These are phyloP conservation scores for Halteria grandinella DNA, from an alignment of 73 alveolate genomes.

Conservation along the genomic window DNA sequence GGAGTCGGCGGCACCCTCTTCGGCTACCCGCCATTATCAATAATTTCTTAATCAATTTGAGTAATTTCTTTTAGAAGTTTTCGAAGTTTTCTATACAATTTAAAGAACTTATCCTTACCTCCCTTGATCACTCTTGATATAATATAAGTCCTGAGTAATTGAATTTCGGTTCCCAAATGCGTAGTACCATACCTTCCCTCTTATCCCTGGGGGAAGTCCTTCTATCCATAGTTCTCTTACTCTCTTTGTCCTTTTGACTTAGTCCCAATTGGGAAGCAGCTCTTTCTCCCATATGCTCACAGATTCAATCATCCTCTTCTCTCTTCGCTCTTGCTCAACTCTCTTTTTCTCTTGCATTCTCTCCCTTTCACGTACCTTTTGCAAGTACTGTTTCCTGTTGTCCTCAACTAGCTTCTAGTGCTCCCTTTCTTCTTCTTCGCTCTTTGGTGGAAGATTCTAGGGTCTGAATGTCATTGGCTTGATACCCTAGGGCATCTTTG, in stretches of 20 bases:
- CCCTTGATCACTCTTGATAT: constrained; percentile 42
- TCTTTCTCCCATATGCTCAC: constrained; percentile 65
- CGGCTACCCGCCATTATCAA: constrained; percentile 58
- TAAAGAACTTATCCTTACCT: background rate
- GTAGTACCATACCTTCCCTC: constrained; percentile 68
- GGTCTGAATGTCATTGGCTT: constrained; percentile 79
- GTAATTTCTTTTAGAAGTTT: constrained; percentile 37
- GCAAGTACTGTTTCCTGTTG: constrained; percentile 74
- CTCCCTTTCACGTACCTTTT: constrained; percentile 74
- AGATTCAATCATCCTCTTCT: constrained; percentile 53
- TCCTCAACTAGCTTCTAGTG: constrained; percentile 81
- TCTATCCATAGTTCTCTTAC: constrained; percentile 59
- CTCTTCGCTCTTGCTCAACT: constrained; percentile 58
- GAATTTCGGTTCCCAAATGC: constrained; percentile 57
- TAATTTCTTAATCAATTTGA: constrained; percentile 36
- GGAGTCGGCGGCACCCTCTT: no score
- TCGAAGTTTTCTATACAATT: constrained; percentile 20
- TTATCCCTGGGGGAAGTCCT: constrained; percentile 69
- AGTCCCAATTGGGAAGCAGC: constrained; percentile 78
- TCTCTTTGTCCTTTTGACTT: constrained; percentile 60
- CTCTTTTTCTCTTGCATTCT: constrained; percentile 51
- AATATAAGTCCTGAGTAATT: constrained; percentile 44
- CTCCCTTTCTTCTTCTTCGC: constrained; percentile 75
- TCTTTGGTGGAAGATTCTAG: constrained; percentile 82
- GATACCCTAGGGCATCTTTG: constrained; percentile 53